phyloP scores from a whole-genome alignment of 768 basidiomycete species.

The Gyrodon lividus region DNA sequence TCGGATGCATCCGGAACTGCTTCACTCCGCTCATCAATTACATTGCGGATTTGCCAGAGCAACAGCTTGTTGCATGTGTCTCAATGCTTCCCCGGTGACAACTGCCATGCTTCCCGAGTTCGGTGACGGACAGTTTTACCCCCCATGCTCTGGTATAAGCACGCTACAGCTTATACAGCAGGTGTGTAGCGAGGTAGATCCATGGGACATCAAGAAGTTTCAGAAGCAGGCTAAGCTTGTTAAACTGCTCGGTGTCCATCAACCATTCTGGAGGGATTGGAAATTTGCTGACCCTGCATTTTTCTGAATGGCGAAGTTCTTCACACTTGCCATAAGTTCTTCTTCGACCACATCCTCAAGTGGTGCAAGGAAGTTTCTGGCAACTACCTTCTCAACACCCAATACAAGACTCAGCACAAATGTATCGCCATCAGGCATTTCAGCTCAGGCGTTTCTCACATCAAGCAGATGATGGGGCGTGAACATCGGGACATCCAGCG shows the following conservation, averaged over 20 bases:
- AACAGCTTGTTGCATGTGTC: conserved; percentile 7
- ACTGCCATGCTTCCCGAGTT: conserved; percentile 11
- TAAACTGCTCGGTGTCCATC: neutral
- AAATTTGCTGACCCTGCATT: neutral
- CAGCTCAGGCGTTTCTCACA: conserved; percentile 34
- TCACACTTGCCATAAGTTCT: conserved; percentile 5
- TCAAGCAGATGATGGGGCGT: conserved; percentile 42
- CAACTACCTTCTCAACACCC: neutral
- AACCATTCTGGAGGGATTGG: conserved; percentile 3
- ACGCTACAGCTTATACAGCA: too few relatives aligned
- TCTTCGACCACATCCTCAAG: conserved; percentile 7
- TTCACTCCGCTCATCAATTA: conserved; percentile 15
- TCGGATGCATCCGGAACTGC: neutral
- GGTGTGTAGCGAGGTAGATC: conserved; percentile 7
- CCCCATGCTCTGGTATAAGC: too few relatives aligned
- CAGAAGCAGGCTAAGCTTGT: neutral
- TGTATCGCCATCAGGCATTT: conserved; percentile 35
- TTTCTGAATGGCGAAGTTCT: conserved; percentile 8
- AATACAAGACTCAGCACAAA: conserved; percentile 1
- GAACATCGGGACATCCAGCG: conserved; percentile 40
- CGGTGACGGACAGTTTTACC: conserved; percentile 10
- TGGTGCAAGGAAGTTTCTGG: conserved; percentile 11
- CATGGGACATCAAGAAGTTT: conserved; percentile 29
- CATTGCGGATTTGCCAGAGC: conserved; percentile 21
- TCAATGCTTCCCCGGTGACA: conserved; percentile 12